Evolutionary conservation across 257 asterid species (phyloP), one percentile per base, ranked within the genome.

Genomic region (Penstemon newberryi): DNA sequence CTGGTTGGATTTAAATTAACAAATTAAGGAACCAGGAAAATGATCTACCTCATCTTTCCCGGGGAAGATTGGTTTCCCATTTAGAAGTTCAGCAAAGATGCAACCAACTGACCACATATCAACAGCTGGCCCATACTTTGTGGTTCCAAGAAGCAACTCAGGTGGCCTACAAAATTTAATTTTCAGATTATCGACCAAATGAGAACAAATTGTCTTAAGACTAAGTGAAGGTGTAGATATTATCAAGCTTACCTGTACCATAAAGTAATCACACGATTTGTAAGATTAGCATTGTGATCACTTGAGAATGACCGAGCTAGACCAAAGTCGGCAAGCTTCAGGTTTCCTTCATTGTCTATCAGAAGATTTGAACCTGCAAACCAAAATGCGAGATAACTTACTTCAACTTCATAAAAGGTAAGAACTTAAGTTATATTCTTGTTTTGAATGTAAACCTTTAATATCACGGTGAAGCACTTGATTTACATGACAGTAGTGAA

Each of bases 41-140:
- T 65, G 71, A 74, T 75, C 77, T 80, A 90, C 97, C 96, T 90
- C 97, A 75, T 90, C 91, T 77, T 90, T 90, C 81, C 94, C 97
- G 15, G 97, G 97, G 75, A 90, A 90, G 39, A 90, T 77, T 71
- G 97, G 94, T 77, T 90, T 90, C 59, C 94, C 94, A 56, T 87
- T 83, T 46, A 90, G 83, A 79, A 90, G 96, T 77, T 90, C 97
- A 56, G 97, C 97, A 77, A 90, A 87, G 61, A 90, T 90, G 86
- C 97, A 90, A 75, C 97, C 97, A 45, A 90, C 97, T 5, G 97
- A 90, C 97, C 97, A 90, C 96, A 90, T 84, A 67, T 90, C 97
- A 74, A 90, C 96, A 69, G 96, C 97, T 52, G 96, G 96, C 68
- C 97, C 97, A 56, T 90, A 90, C 69, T 87, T 90, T 19, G 97